Evolutionary conservation across 2,329 filamentous ascomycete genomes (phyloP).

Genomic region (Ophiosphaerella herpotricha): DNA sequence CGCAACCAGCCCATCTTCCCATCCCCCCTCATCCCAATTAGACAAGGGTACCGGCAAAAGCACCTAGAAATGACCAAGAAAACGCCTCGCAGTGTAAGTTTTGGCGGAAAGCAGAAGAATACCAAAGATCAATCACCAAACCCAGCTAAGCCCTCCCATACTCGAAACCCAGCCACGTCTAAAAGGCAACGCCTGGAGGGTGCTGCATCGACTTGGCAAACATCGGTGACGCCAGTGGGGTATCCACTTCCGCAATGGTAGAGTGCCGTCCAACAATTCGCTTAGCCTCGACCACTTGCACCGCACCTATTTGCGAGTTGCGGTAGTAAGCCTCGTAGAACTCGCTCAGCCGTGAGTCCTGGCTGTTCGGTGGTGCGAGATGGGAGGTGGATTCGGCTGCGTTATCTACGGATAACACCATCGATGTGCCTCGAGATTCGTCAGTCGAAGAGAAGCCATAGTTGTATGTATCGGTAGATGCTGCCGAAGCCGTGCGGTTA

Average conservation of each 20-base stretch:
- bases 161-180: conserved; percentile 2
- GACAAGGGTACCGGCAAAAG: not conserved
- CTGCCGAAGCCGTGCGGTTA: conserved; percentile 18
- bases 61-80: not conserved
- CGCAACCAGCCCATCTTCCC: not conserved
- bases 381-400: conserved; percentile 20
- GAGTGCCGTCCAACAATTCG: conserved; percentile 24
- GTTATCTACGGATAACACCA: conserved; percentile 16
- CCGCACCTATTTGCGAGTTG: conserved; percentile 25
- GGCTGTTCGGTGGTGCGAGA: conserved; percentile 11
- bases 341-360: conserved; percentile 40
- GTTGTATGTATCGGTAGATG: conserved; percentile 18
- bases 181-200: conserved; percentile 26
- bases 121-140: not conserved
- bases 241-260: conserved; percentile 37
- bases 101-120: not conserved
- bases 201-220: conserved; percentile 16
- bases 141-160: not conserved
- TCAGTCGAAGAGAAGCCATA: conserved; percentile 21
- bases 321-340: conserved; percentile 49
- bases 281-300: conserved; percentile 14
- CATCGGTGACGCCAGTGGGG: conserved; percentile 30
- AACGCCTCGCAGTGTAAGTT: not conserved
- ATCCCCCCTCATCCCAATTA: not conserved
- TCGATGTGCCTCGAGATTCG: conserved; percentile 25